Evolutionary conservation across 345 rosid genomes (phyloP).

Genomic region (Arabidopsis thaliana): DNA sequence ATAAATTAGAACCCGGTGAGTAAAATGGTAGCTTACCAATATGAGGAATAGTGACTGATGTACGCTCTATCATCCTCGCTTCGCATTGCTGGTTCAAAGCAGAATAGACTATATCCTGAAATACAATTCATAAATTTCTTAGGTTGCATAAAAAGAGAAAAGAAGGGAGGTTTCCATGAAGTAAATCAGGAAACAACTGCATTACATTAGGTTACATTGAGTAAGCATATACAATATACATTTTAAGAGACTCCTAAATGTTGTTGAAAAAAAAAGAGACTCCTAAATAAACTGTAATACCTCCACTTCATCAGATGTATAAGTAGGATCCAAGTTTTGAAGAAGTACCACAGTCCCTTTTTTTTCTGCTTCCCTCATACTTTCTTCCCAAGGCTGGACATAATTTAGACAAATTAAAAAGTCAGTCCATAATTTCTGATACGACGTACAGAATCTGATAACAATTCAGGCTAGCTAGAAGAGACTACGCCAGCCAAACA

Average conservation of each 20-base stretch:
- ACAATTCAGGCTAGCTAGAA: conserved; percentile 18
- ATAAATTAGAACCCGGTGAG: conserved; percentile 3
- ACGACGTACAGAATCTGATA: conserved; percentile 18
- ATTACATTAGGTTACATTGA: neutral
- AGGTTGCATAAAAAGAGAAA: conserved; percentile 10
- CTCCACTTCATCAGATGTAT: conserved; percentile 70
- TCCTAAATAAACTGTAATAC: conserved; percentile 48
- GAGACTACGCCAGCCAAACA: conserved; percentile 6
- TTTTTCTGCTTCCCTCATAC: conserved; percentile 57
- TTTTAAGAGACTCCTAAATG: conserved; percentile 6
- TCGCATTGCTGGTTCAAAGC: conserved; percentile 67
- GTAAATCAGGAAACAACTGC: conserved; percentile 12
- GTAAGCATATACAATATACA: conserved; percentile 1
- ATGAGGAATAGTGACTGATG: conserved; percentile 56
- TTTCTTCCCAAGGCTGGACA: conserved; percentile 79
- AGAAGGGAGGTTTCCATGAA: conserved; percentile 14
- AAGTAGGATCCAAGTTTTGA: conserved; percentile 76
- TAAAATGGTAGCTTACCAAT: conserved; percentile 56
- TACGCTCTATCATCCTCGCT: conserved; percentile 65
- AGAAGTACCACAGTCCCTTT: conserved; percentile 68
- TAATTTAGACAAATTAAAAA: conserved; percentile 19
- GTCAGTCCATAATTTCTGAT: conserved; percentile 32
- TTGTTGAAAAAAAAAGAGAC: neutral
- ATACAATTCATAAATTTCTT: conserved; percentile 19
- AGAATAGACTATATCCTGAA: conserved; percentile 69